Percentiles rank a stretch among this genome's conserved stretches.
These are phyloP conservation scores for Chiua virens DNA, from an alignment of 768 basidiomycete species.

Conservation along the genomic window DNA sequence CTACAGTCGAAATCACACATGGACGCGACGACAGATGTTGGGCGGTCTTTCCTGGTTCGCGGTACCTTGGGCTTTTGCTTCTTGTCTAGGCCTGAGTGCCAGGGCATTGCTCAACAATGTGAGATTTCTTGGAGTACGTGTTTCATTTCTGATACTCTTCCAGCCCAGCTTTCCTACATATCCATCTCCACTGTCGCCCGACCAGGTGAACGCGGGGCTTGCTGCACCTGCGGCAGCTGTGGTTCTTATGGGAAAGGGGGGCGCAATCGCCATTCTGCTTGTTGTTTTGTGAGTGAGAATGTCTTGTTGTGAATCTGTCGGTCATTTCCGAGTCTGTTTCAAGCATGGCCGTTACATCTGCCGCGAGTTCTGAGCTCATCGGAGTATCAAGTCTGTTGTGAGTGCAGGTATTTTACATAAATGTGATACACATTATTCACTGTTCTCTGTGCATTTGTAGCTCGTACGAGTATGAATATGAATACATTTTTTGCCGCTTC, in stretches of 20 bases:
- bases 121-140: background rate
- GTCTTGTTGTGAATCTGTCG: background rate
- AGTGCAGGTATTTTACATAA: slow-evolving; percentile 13
- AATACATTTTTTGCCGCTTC: background rate
- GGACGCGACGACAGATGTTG: slow-evolving; percentile 39
- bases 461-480: slow-evolving; percentile 42
- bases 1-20: too few species aligned
- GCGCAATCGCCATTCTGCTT: slow-evolving; percentile 43
- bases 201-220: slow-evolving; percentile 43
- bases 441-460: slow-evolving; percentile 19
- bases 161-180: slow-evolving; percentile 56
- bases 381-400: slow-evolving; percentile 46
- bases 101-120: slow-evolving; percentile 35
- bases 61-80: slow-evolving; percentile 52
- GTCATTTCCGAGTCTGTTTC: background rate
- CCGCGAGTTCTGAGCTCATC: slow-evolving; percentile 46
- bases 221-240: slow-evolving; percentile 47
- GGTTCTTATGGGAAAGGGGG: slow-evolving; percentile 46
- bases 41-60: slow-evolving; percentile 60
- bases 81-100: slow-evolving; percentile 46
- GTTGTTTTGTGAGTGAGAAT: slow-evolving; percentile 38
- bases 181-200: slow-evolving; percentile 40
- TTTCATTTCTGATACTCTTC: background rate
- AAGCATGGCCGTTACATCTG: slow-evolving; percentile 49
- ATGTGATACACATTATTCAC: background rate